These are phyloP conservation scores for Rhizophagus sp. DNA, from an alignment of 192 early-diverging fungal species.

Conservation along the genomic window DNA sequence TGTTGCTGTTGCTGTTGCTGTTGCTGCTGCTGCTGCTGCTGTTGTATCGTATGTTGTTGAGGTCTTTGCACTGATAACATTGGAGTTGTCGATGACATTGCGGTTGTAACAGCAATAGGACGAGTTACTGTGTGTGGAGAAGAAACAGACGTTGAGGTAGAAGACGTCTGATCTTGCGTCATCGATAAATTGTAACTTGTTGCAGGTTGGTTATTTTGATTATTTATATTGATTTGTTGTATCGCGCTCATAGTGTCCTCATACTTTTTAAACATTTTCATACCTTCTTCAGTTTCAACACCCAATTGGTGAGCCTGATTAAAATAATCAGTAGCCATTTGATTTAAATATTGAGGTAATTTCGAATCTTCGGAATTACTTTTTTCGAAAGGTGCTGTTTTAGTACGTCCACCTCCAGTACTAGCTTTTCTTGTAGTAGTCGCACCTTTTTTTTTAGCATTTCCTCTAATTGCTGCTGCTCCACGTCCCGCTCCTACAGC, in stretches of 20 bases:
- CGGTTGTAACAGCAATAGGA: neutral
- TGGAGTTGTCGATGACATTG: neutral
- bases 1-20: no score
- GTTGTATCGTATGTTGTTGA: neutral
- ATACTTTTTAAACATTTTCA: neutral
- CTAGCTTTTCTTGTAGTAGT: neutral
- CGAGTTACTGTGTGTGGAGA: conserved; percentile 5
- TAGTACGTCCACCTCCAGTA: neutral
- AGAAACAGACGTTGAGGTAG: neutral
- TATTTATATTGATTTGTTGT: neutral
- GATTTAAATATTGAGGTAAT: neutral
- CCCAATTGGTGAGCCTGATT: neutral
- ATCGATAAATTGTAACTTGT: conserved; percentile 2
- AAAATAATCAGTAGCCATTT: neutral
- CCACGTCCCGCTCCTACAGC: neutral
- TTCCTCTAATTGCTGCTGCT: neutral
- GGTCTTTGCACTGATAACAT: neutral
- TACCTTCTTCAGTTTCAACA: neutral
- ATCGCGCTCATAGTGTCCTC: neutral
- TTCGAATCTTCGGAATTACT: neutral
- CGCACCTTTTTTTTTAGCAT: neutral
- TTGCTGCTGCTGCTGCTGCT: no score
- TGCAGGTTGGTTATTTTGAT: neutral
- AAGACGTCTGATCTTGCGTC: neutral
- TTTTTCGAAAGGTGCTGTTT: neutral